These are phyloP conservation scores for Boletus mariae DNA, from an alignment of 1,284 basidiomycete genomes.

Conservation along the genomic window DNA sequence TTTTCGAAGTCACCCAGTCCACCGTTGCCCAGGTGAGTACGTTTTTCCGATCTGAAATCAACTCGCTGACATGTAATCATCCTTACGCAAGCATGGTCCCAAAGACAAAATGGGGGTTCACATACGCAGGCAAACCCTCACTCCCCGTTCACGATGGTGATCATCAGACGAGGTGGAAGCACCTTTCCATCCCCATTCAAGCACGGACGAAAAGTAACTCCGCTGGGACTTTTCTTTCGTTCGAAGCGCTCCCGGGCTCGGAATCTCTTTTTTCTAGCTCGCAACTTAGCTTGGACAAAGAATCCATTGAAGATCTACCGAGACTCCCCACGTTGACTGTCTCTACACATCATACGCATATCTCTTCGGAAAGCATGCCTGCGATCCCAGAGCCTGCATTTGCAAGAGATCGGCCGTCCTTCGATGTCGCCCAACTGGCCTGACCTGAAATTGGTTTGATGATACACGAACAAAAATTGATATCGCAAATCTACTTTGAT, in stretches of 20 bases:
- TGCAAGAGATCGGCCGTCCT: neutral
- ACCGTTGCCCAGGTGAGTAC: constrained; percentile 2
- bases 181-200: neutral
- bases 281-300: too few species aligned
- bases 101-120: neutral
- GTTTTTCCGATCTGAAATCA: neutral
- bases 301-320: neutral
- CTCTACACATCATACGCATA: neutral
- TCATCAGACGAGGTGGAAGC: neutral
- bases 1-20: neutral
- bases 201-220: neutral
- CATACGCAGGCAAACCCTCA: neutral
- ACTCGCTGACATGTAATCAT: neutral
- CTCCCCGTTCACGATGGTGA: neutral
- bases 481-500: neutral
- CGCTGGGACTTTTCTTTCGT: neutral
- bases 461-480: too few species aligned
- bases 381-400: neutral
- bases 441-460: neutral
- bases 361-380: neutral
- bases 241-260: neutral
- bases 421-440: neutral
- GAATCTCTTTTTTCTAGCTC: neutral
- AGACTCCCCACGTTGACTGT: neutral
- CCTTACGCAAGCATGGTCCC: neutral